Evolutionary conservation across 2,329 filamentous ascomycete species (phyloP), one percentile per base, ranked within the genome.

Genomic region (Colletotrichum magnum): DNA sequence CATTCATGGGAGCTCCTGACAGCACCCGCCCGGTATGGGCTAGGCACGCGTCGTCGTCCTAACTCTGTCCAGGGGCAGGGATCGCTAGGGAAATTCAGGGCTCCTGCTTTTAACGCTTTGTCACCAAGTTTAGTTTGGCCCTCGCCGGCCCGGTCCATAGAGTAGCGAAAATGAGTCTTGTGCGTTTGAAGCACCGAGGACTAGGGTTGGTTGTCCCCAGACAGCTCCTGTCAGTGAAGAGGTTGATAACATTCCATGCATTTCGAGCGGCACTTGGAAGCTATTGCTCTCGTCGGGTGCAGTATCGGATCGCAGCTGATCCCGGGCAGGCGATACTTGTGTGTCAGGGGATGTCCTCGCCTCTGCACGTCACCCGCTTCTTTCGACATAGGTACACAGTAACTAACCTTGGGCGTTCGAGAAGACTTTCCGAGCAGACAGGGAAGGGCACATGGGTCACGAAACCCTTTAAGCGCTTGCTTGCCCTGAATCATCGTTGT

Each of bases 31-130:
- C 50, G 50, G 13, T 26, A 36, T 26, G 50, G 15, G 41, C 24
- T 32, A 15, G 48, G 45, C 36, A 60, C 51, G 50, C 28, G 56
- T 57, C 52, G 64, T 68, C 52, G 64, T 70, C 51, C 58, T n/a
- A 53, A 63, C 52, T 66, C 56, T n/a, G 18, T 43, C 21, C 45
- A 50, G 67, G 45, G 26, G 51, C 58, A 58, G 68, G 68, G 64
- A 47, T 63, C 28, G 36, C 12, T 32, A 32, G 51, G 64, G 51
- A 57, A 63, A 70, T 63, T 62, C 64, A 68, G 67, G 51, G 52
- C 41, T 70, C 18, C 45, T 69, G 63, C 67, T 69, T 62, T 69
- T 62, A 57, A 68, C 64, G 67, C 64, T 69, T 68, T 62, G 63
- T 66, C 67, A 57, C n/a, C 13, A 26, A 18, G 21, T 13, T 50